Evolutionary conservation across 306 rosid species (phyloP), one percentile per base, ranked within the genome.

Genomic region (Oxytropis ochrocephala): DNA sequence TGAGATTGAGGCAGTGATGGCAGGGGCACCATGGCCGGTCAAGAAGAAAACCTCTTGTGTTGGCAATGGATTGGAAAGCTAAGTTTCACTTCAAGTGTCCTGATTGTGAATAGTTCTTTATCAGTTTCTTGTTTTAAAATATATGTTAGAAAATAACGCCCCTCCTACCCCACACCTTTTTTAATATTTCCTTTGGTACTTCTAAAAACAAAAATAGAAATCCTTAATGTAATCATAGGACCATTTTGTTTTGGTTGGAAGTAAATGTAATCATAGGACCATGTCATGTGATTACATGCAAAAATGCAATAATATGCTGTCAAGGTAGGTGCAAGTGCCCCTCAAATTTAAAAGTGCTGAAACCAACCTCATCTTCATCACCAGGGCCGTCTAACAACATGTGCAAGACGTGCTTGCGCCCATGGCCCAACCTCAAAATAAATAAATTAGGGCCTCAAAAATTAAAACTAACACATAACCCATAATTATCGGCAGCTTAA

Each of bases 1-100:
- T 67, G 96, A 92, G 78, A 86, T 92, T 7, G 96, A 92, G 70
- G 93, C 89, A n/a, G 96, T 92, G 52, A 92, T 92, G 98, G 88
- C 93, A 1, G 98, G 93, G 11, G 87, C 80, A 52, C 86, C 88
- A 5, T 92, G 98, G 98, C 89, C 95, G 5, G 66, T 51, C 39
- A 62, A 79, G 59, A 73, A 67, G 47, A 64, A 60, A 12, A 56
- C 88, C 66, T 17, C 68, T 11, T 7, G 48, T 16, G 35, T 48
- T 14, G 36, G 33, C 74, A 80, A 82, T 42, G 80, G 81, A 24
- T 41, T 59, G 14, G 43, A 43, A 57, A 68, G 79, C 59, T 9
- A 57, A 64, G 61, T 49, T 61, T 71, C 53, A 42, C 33, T 46
- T 52, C 11, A 19, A 39, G 60, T 47, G 19, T 47, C 19, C 35